These are phyloP conservation scores for Castanospermum australe DNA, from an alignment of 306 rosid species.

Conservation along the genomic window DNA sequence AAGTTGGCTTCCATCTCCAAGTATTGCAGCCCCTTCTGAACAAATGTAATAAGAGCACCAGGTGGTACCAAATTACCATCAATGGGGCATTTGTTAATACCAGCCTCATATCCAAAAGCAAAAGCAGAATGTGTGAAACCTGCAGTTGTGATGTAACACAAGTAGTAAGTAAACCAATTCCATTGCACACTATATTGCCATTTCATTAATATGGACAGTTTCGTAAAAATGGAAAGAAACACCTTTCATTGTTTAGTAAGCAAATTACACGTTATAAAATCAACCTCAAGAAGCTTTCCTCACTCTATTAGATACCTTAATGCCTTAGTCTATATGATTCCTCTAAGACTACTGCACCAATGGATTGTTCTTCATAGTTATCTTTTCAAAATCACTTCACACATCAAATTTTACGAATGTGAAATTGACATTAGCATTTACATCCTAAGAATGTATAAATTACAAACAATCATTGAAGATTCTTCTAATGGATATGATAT, in stretches of 20 bases:
- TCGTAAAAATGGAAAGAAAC: not conserved
- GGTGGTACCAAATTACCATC: constrained; percentile 95
- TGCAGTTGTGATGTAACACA: constrained; percentile 32
- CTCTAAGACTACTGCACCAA: not conserved
- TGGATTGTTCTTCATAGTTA: not conserved
- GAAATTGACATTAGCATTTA: not conserved
- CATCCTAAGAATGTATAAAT: not conserved
- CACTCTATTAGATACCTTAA: constrained; percentile 10
- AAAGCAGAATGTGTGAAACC: constrained; percentile 95
- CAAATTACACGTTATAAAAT: not conserved
- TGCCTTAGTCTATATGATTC: constrained; percentile 10
- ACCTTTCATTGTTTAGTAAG: not conserved
- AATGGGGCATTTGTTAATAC: constrained; percentile 77
- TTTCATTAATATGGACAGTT: constrained; percentile 4
- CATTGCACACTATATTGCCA: not conserved
- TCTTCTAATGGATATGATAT: not conserved
- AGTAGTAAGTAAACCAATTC: constrained; percentile 22
- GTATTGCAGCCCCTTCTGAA: constrained; percentile 95
- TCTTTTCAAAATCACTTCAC: constrained; percentile 1
- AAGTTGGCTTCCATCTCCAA: constrained; percentile 99
- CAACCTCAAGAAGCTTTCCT: not conserved
- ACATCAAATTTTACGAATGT: not conserved
- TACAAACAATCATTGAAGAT: not conserved
- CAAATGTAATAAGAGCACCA: constrained; percentile 78
- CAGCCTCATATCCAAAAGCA: constrained; percentile 94